Conservation (phyloP, 169 alveolate species). For the Cryptosporidium baileyi region DNA sequence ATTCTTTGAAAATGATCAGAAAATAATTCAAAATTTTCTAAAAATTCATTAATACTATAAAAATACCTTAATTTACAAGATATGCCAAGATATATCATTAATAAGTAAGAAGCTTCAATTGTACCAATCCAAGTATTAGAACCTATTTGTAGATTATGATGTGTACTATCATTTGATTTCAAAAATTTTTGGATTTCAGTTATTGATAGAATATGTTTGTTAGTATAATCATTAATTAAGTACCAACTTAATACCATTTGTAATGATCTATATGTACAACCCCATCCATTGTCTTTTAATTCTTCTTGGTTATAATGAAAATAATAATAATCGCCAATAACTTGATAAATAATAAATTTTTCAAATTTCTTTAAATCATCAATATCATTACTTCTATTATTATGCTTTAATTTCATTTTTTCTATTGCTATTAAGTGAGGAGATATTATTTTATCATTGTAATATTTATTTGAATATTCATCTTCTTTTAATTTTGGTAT, state of each 20-base stretch:
- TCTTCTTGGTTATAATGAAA: constrained; percentile 77
- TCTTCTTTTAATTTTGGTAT: constrained; percentile 12
- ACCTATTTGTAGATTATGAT: constrained; percentile 39
- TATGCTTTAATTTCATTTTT: not conserved
- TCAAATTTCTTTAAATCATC: not conserved
- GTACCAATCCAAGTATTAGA: constrained; percentile 81
- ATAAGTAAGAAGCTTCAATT: constrained; percentile 77
- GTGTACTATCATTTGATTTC: constrained; percentile 73
- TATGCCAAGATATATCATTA: constrained; percentile 76
- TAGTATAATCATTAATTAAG: constrained; percentile 73
- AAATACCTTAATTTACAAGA: constrained; percentile 73
- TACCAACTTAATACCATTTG: constrained; percentile 82
- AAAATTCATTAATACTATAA: constrained; percentile 71
- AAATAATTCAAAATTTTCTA: constrained; percentile 72
- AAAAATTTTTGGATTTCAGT: constrained; percentile 72
- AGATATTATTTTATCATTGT: constrained; percentile 29
- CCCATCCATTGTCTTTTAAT: constrained; percentile 80
- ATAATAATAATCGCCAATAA: constrained; percentile 75
- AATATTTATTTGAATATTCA: not conserved
- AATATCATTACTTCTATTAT: not conserved
- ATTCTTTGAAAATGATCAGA: constrained; percentile 74
- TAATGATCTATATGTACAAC: constrained; percentile 78
- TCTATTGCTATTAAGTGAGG: constrained; percentile 20
- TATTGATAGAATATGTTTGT: constrained; percentile 72
- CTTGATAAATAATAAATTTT: not conserved